Base-by-base conservation (phyloP, 805 yeast genomes). In the Priceomyces carsonii region DNA sequence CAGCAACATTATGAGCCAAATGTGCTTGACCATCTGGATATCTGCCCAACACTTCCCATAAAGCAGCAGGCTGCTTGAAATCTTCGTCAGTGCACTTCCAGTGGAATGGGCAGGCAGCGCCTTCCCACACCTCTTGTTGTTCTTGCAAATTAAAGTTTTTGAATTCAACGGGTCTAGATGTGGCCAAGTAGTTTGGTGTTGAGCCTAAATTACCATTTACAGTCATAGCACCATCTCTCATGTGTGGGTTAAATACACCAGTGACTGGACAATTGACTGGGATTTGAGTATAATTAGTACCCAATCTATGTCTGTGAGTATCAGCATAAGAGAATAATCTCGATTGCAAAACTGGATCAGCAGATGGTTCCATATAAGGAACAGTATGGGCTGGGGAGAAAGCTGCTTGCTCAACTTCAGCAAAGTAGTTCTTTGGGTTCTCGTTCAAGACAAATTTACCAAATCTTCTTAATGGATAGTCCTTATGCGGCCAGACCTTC, bases 401-500 rank as follows among this genome's bases (percentile, higher is more conserved):
- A 4, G 89, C 90, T 42, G 69, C 70, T 53, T 68, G 74, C 52
- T 68, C 74, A 37, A 68, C 70, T 48, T 68, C 95, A 32, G 95
- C 95, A 59, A 86, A 87, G 65, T 80, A 88, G 63, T 87, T 87
- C 62, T 76, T 69, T 41, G 95, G 93, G 66, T 87, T 87, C 64
- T 85, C 86, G 62, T 87, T 83, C 59, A 87, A 64, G 1, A 78
- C 79, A 46, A 87, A 68, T 59, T 80, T 81, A 59, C 95, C 96
- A 57, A 88, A 82, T 61, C 80, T 80, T 62, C 95, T 79, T 67
- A 88, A 64, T 55, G 96, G 96, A 73, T 79, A 88, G 38, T 87
- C 82, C 50, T 66, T 69, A 57, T 88, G 95, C 22, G 96, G 88
- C 96, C 96, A 88, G 37, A 85, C 84, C 70, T 89, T 89, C 45